Evolutionary conservation across 1,284 basidiomycete genomes (phyloP).

Genomic region (Blastosporella zonata): DNA sequence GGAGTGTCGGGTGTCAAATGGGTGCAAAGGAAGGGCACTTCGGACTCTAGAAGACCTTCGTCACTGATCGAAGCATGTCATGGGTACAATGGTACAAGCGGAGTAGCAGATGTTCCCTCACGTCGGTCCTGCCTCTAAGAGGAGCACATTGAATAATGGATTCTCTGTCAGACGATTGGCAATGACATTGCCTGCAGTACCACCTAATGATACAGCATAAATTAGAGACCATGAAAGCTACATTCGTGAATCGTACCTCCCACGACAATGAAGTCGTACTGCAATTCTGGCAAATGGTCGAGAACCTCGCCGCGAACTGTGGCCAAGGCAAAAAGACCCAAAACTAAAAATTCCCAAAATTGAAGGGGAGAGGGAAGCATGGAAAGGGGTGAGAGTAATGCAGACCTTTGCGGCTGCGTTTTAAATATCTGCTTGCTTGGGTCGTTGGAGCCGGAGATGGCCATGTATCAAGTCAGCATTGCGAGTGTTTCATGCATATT

Average conservation of each 20-base stretch:
- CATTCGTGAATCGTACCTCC: conserved; percentile 5
- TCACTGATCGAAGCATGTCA: conserved; percentile 1
- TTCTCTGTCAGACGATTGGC: conserved; percentile 28
- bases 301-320: neutral
- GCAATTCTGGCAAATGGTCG: neutral
- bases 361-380: neutral
- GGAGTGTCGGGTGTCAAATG: conserved; percentile 10
- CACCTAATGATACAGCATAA: conserved; percentile 14
- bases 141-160: conserved; percentile 21
- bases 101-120: conserved; percentile 3
- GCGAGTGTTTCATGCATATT: neutral
- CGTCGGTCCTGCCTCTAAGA: conserved; percentile 29
- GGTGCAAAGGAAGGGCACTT: conserved; percentile 19
- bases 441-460: neutral
- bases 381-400: neutral
- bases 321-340: neutral
- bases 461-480: neutral
- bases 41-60: conserved; percentile 2
- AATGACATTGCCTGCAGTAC: conserved; percentile 24
- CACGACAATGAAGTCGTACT: conserved; percentile 7
- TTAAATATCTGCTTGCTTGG: too few relatives aligned
- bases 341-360: neutral
- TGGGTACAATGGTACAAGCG: too few relatives aligned
- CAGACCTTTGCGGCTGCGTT: too few relatives aligned
- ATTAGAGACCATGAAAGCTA: too few relatives aligned